A percentile compares a stretch with the other conserved stretches of the same genome.
phyloP scores from a whole-genome alignment of 1,284 basidiomycete genomes.

The Leccinum discolor region DNA sequence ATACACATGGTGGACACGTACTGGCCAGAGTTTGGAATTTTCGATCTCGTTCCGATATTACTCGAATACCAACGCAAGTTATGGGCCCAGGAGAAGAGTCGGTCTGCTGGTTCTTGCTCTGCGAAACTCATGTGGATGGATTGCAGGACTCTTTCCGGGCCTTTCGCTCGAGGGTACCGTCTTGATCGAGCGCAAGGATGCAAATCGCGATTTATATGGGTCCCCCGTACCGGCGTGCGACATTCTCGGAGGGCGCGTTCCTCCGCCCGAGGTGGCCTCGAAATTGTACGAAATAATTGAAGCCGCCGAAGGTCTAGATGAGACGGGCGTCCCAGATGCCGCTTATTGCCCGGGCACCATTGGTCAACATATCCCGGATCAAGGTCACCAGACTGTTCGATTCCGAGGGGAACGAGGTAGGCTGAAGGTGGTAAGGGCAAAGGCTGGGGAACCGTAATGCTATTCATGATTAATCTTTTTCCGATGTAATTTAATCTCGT shows the following conservation, averaged over 20 bases:
- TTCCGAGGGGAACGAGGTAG: conserved; percentile 46
- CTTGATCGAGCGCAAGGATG: conserved; percentile 93
- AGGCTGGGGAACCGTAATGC: neutral
- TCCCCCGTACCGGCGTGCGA: conserved; percentile 88
- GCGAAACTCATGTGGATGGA: conserved; percentile 4
- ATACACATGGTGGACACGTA: conserved; percentile 91
- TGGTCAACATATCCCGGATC: conserved; percentile 60
- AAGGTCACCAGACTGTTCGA: conserved; percentile 66
- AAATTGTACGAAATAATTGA: conserved; percentile 96
- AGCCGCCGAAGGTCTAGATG: conserved; percentile 80
- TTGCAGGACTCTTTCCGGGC: conserved; percentile 89
- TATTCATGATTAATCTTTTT: conserved; percentile 5
- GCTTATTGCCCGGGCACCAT: conserved; percentile 77
- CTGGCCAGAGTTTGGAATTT: conserved; percentile 95
- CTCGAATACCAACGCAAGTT: conserved; percentile 82
- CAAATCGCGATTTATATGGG: conserved; percentile 95
- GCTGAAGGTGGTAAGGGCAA: neutral
- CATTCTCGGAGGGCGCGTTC: conserved; percentile 90
- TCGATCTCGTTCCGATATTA: conserved; percentile 85
- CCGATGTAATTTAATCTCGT: neutral
- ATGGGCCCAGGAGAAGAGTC: conserved; percentile 40
- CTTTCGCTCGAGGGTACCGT: conserved; percentile 94
- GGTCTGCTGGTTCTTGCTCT: neutral
- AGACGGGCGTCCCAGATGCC: conserved; percentile 75
- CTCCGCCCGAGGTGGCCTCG: conserved; percentile 94